A percentile compares a stretch with the other conserved stretches of the same genome.
These are phyloP conservation scores for Pseudovirgaria hyperparasitica DNA, from an alignment of 2,329 filamentous ascomycete genomes.

Conservation along the genomic window DNA sequence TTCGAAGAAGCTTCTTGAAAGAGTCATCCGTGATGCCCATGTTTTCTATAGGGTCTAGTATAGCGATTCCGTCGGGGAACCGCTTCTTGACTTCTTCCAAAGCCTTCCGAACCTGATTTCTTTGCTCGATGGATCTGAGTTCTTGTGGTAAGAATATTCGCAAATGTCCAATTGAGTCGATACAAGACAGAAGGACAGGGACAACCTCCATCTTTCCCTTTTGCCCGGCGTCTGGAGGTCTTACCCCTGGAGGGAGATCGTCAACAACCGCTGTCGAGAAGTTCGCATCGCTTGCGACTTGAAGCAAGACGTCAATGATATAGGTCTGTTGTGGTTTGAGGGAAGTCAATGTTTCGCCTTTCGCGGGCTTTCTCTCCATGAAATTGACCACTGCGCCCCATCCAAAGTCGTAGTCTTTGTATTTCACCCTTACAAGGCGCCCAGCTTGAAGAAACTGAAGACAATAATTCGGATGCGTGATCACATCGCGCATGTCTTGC, in stretches of 20 bases:
- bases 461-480: slow-evolving; percentile 82
- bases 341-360: slow-evolving; percentile 53
- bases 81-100: slow-evolving; percentile 70
- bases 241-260: slow-evolving; percentile 51
- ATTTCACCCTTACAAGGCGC: slow-evolving; percentile 77
- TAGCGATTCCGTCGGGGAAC: slow-evolving; percentile 83
- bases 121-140: slow-evolving; percentile 52
- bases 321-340: slow-evolving; percentile 63
- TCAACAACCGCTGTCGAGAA: slow-evolving; percentile 47
- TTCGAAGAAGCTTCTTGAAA: slow-evolving; percentile 82
- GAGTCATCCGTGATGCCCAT: slow-evolving; percentile 88
- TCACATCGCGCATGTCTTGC: slow-evolving; percentile 81
- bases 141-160: slow-evolving; percentile 75
- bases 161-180: slow-evolving; percentile 74
- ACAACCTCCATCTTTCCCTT: slow-evolving; percentile 67
- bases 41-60: slow-evolving; percentile 87
- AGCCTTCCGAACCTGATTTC: slow-evolving; percentile 53
- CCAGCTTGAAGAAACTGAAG: slow-evolving; percentile 75
- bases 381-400: slow-evolving; percentile 85
- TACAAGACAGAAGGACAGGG: slow-evolving; percentile 72
- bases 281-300: slow-evolving; percentile 41
- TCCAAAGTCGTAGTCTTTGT: slow-evolving; percentile 70
- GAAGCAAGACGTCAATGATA: slow-evolving; percentile 70
- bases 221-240: slow-evolving; percentile 48
- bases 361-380: slow-evolving; percentile 50